These are phyloP conservation scores for Zygoascus tannicola DNA, from an alignment of 805 yeast species.

Conservation along the genomic window DNA sequence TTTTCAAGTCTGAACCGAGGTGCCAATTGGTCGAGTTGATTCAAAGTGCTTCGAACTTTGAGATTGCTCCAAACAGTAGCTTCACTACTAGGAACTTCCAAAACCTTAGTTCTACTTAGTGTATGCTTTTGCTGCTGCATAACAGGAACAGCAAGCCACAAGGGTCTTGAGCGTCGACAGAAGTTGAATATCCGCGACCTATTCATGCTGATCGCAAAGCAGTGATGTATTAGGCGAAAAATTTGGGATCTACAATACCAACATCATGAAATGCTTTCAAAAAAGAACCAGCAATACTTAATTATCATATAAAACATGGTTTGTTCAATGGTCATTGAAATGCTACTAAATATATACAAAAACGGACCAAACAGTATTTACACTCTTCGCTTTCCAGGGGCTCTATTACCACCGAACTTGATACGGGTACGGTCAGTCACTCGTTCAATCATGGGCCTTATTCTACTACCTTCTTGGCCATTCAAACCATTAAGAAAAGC, in stretches of 20 bases:
- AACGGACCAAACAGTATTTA: neutral
- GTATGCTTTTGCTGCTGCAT: neutral
- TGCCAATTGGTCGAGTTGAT: conserved; percentile 51
- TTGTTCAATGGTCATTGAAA: neutral
- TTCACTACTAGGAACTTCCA: conserved; percentile 1
- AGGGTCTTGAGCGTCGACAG: neutral
- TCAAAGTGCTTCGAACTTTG: conserved; percentile 16
- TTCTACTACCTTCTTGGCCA: conserved; percentile 75
- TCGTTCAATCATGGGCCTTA: conserved; percentile 59
- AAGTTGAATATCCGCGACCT: neutral
- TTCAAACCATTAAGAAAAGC: conserved; percentile 76
- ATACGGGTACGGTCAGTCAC: conserved; percentile 71
- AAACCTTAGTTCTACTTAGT: neutral
- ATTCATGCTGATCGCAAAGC: too few relatives aligned
- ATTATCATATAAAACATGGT: neutral
- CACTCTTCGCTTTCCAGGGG: conserved; percentile 60
- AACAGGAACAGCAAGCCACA: neutral
- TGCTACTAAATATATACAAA: neutral
- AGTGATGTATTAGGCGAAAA: too few relatives aligned
- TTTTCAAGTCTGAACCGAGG: conserved; percentile 55
- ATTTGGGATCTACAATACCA: too few relatives aligned
- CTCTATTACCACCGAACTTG: conserved; percentile 86
- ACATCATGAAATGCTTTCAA: too few relatives aligned
- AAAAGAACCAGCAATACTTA: too few relatives aligned
- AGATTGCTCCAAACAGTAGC: conserved; percentile 9